Evolutionary conservation across 768 basidiomycete genomes (phyloP), one percentile per base, ranked within the genome.

Genomic region (Leucocoprinus leucothites): DNA sequence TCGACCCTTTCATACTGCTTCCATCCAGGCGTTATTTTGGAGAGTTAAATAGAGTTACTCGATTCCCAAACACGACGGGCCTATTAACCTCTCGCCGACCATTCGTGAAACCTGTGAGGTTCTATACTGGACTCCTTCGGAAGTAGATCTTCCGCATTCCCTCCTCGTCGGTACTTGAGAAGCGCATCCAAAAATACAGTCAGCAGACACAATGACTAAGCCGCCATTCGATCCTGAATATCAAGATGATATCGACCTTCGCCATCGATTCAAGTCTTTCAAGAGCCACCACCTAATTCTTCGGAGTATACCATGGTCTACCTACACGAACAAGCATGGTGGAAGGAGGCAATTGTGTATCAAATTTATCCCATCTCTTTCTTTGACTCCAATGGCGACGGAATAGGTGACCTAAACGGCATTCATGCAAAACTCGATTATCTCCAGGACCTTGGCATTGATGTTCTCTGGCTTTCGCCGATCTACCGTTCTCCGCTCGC

Each of bases 311-410:
- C 36, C 36, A 54, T 54, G 53, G 54, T 40, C 24, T 48, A 56
- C 16, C 7, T 49, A n/a, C 54, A 56, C 21, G 53, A 57, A 28
- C 55, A 35, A 14, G 59, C 67, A 0, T 86, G 83, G 82, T 85
- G 82, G 82, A 84, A 85, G 61, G 72, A 74, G 16, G 78, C 78
- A 2, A 65, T 75, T 26, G 71, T 87, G 19, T 86, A 86, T 69
- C 86, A 87, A 66, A 85, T 89, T 64, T 87, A 87, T 63, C 86
- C 86, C 1, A 70, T 81, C 49, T 87, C 85, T 0, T 89, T 87
- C 73, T 77, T 73, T 51, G 87, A 89, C 63, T 80, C 84, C n/a
- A 87, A 84, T 57, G 85, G 81, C 1, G 84, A 86, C 64, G 88
- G 86, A 0, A 65, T 82, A 36, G 87, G 88, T 9, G 87, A 89